A percentile compares a stretch with the other conserved stretches of the same genome.
phyloP scores from a whole-genome alignment of 1,139 yeast genomes.

The Kluyveromyces marxianus region DNA sequence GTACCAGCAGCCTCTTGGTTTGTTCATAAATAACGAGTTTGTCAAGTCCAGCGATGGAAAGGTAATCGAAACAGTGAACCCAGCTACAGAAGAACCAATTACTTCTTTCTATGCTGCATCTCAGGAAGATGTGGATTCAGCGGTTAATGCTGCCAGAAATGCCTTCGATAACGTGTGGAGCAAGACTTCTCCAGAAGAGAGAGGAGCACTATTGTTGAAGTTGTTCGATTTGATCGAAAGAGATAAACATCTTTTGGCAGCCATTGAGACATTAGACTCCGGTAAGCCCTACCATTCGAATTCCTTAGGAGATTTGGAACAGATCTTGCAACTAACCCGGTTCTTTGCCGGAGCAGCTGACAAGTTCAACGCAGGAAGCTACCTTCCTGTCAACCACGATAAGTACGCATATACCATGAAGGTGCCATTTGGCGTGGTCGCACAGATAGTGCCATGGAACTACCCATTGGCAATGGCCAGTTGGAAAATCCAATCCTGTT shows the following conservation, averaged over 20 bases:
- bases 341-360: constrained; percentile 86
- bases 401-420: constrained; percentile 72
- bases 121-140: constrained; percentile 62
- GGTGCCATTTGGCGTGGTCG: constrained; percentile 79
- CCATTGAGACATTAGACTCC: constrained; percentile 55
- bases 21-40: constrained; percentile 59
- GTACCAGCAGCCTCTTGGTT: constrained; percentile 54
- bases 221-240: constrained; percentile 46
- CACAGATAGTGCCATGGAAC: constrained; percentile 71
- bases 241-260: constrained; percentile 44
- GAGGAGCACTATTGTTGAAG: constrained; percentile 42
- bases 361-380: constrained; percentile 63
- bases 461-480: constrained; percentile 64
- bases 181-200: constrained; percentile 39
- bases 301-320: constrained; percentile 53
- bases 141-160: constrained; percentile 64
- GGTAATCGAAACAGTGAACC: constrained; percentile 52
- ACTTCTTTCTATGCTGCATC: constrained; percentile 62
- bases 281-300: constrained; percentile 55
- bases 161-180: constrained; percentile 56
- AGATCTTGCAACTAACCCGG: constrained; percentile 54
- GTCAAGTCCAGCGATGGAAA: constrained; percentile 42
- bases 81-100: constrained; percentile 61
- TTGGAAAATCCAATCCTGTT: constrained; percentile 66
- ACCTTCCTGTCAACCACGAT: constrained; percentile 54